Evolutionary conservation across 257 asterid species (phyloP).

Genomic region (Solanum chaucha): DNA sequence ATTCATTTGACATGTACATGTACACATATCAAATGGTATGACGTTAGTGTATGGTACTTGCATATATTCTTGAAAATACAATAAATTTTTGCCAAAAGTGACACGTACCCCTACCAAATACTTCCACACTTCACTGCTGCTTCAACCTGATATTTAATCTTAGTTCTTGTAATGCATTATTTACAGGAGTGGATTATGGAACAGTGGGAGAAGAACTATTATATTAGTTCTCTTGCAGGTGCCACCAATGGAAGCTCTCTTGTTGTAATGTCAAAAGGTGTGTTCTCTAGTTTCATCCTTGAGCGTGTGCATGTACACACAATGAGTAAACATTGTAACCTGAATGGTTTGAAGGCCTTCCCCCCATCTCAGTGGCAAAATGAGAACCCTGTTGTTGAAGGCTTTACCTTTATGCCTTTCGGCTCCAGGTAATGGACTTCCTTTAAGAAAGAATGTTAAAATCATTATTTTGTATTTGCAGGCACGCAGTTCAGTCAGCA

Average conservation of each 20-base stretch:
- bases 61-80: not conserved
- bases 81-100: not conserved
- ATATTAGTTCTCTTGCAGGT: constrained; percentile 37
- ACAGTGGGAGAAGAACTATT: constrained; percentile 40
- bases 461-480: not conserved
- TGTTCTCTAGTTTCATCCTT: not conserved
- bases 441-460: not conserved
- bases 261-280: constrained; percentile 44
- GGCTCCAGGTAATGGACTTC: not conserved
- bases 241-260: constrained; percentile 30
- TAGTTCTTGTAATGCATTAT: not conserved
- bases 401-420: not conserved
- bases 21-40: not conserved
- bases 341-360: not conserved
- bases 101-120: not conserved
- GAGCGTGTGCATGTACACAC: not conserved
- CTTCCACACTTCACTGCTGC: not conserved
- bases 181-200: constrained; percentile 44
- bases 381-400: not conserved
- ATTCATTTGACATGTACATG: not conserved
- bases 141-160: not conserved
- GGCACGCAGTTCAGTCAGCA: constrained; percentile 35
- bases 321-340: not conserved
- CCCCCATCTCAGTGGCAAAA: not conserved
- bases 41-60: not conserved